These are phyloP conservation scores for Barnettozyma siamensis DNA, from an alignment of 805 yeast genomes.

Conservation along the genomic window DNA sequence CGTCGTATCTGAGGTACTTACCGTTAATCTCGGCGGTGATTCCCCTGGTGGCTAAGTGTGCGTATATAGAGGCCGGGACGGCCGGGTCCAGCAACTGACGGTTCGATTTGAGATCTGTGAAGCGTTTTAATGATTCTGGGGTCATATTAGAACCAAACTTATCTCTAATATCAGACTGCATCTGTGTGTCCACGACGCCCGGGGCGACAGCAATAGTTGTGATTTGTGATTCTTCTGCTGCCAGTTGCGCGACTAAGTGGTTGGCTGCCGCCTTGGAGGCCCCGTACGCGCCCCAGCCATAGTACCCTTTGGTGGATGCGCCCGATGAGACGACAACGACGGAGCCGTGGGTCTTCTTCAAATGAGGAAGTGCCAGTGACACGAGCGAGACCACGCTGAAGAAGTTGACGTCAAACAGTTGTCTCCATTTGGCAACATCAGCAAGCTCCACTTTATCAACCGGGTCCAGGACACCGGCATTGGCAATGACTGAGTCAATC, in stretches of 20 bases:
- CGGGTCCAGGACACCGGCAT: slow-evolving; percentile 83
- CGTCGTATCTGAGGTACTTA: slow-evolving; percentile 56
- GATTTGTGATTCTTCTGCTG: slow-evolving; percentile 61
- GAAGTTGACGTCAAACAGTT: slow-evolving; percentile 67
- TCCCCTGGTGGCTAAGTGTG: slow-evolving; percentile 58
- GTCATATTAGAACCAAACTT: slow-evolving; percentile 56
- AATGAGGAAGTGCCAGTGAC: slow-evolving; percentile 46
- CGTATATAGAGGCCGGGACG: slow-evolving; percentile 68
- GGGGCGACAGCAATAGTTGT: slow-evolving; percentile 76
- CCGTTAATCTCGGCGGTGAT: slow-evolving; percentile 59
- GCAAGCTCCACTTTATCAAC: slow-evolving; percentile 54
- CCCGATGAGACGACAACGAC: slow-evolving; percentile 86
- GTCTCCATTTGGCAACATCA: slow-evolving; percentile 52
- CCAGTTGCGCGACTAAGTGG: slow-evolving; percentile 61
- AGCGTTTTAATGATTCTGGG: slow-evolving; percentile 50
- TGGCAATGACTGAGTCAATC: slow-evolving; percentile 61
- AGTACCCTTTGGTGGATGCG: slow-evolving; percentile 57
- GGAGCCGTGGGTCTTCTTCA: slow-evolving; percentile 52
- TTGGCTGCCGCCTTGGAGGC: slow-evolving; percentile 88
- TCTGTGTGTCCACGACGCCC: slow-evolving; percentile 87
- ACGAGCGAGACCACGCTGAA: slow-evolving; percentile 67
- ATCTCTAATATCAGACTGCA: slow-evolving; percentile 80
- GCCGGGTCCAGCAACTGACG: slow-evolving; percentile 59
- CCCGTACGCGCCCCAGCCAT: slow-evolving; percentile 91
- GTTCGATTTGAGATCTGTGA: slow-evolving; percentile 54